phyloP scores from a whole-genome alignment of 2,329 filamentous ascomycete species.

The Alternaria panax region DNA sequence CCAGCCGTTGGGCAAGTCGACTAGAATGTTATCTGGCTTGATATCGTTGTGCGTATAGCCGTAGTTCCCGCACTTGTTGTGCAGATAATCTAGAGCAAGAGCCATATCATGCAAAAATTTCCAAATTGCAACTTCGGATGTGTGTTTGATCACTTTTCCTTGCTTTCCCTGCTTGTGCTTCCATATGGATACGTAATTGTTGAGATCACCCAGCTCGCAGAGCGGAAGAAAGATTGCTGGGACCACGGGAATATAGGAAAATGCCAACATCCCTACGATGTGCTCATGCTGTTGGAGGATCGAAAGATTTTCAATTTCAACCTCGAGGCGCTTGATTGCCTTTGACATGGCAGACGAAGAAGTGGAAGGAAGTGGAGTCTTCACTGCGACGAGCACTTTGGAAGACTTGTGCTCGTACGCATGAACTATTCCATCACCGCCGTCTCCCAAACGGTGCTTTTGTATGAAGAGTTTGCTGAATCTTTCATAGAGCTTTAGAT shows the following conservation, averaged over 20 bases:
- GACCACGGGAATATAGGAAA: conserved; percentile 1
- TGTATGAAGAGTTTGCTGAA: neutral
- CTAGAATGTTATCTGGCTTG: conserved; percentile 90
- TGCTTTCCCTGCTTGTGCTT: conserved; percentile 2
- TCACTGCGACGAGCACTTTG: conserved; percentile 5
- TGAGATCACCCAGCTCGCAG: conserved; percentile 27
- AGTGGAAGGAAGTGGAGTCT: neutral
- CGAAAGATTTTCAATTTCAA: conserved; percentile 4
- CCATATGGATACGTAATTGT: conserved; percentile 14
- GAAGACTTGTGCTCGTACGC: conserved; percentile 1
- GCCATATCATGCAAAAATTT: conserved; percentile 35
- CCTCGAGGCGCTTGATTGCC: neutral
- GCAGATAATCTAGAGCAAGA: conserved; percentile 32
- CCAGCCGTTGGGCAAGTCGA: conserved; percentile 49
- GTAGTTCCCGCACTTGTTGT: conserved; percentile 17
- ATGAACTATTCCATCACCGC: conserved; percentile 19
- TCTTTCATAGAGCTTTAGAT: neutral
- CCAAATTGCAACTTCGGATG: conserved; percentile 37
- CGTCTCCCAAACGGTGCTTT: conserved; percentile 5
- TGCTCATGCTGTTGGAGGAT: conserved; percentile 14
- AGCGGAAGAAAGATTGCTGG: conserved; percentile 29
- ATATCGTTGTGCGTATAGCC: conserved; percentile 83
- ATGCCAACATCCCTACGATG: conserved; percentile 21
- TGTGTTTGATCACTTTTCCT: neutral
- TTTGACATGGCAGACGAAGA: neutral